A percentile compares a stretch with the other conserved stretches of the same genome.
These are phyloP conservation scores for Sclerotinia nivalis DNA, from an alignment of 2,329 filamentous ascomycete species.

Conservation along the genomic window DNA sequence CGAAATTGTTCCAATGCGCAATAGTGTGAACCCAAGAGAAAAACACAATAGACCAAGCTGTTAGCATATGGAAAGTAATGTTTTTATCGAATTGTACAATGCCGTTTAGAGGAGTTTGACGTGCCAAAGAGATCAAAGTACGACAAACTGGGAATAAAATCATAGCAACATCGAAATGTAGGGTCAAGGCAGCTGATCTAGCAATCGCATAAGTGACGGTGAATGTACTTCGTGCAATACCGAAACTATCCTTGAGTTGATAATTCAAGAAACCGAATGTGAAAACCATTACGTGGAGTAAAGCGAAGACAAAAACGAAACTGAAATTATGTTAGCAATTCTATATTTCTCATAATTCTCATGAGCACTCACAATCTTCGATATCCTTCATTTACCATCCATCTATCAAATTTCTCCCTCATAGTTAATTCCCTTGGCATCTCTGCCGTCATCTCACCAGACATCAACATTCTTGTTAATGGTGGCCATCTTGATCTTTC, in stretches of 20 bases:
- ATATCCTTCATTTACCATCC: constrained; percentile 90
- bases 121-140: constrained; percentile 77
- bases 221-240: constrained; percentile 65
- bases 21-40: constrained; percentile 86
- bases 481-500: constrained; percentile 82
- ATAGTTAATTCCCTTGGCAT: constrained; percentile 66
- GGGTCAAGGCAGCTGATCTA: constrained; percentile 70
- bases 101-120: constrained; percentile 79
- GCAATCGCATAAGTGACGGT: constrained; percentile 77
- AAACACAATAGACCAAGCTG: constrained; percentile 85
- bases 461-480: constrained; percentile 78
- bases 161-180: constrained; percentile 80
- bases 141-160: constrained; percentile 81
- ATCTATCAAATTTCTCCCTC: constrained; percentile 74
- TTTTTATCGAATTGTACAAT: constrained; percentile 90
- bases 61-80: constrained; percentile 83
- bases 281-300: constrained; percentile 75
- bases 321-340: constrained; percentile 48
- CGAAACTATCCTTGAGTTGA: constrained; percentile 73
- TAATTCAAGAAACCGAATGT: constrained; percentile 80
- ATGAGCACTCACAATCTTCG: constrained; percentile 65
- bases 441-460: constrained; percentile 78
- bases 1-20: constrained; percentile 86
- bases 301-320: constrained; percentile 74
- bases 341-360: constrained; percentile 4